Evolutionary conservation across 768 basidiomycete genomes (phyloP).

Genomic region (Phlegmacium glaucopus): DNA sequence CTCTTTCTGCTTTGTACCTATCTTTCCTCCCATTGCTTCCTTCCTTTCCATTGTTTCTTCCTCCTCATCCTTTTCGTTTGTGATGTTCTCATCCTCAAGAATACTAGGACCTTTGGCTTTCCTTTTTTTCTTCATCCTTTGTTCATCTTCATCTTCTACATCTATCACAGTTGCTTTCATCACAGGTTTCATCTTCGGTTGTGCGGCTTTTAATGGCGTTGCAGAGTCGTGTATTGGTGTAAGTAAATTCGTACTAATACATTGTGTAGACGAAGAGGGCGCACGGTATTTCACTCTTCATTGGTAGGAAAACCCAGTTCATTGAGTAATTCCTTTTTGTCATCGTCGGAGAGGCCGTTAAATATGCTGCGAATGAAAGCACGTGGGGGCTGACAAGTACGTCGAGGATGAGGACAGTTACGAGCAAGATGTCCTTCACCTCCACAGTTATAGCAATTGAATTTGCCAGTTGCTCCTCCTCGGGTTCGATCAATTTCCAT

Average conservation of each 20-base stretch:
- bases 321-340: not conserved
- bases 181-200: not conserved
- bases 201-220: not conserved
- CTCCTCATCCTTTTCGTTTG: too few species aligned
- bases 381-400: not conserved
- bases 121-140: not conserved
- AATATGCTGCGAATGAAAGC: not conserved
- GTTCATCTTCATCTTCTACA: slow-evolving; percentile 1
- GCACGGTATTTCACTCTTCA: slow-evolving; percentile 1
- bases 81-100: too few species aligned
- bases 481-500: slow-evolving; percentile 1
- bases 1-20: too few species aligned
- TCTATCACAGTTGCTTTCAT: not conserved
- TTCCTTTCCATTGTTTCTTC: too few species aligned
- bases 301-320: slow-evolving; percentile 1
- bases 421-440: slow-evolving; percentile 1
- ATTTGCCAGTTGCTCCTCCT: not conserved
- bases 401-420: slow-evolving; percentile 1
- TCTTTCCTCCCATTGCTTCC: too few species aligned
- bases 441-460: not conserved
- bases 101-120: too few species aligned
- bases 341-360: not conserved
- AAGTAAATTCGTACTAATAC: not conserved
- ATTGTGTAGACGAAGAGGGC: slow-evolving; percentile 4
- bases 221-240: not conserved